A percentile compares a stretch with the other conserved stretches of the same genome.
phyloP scores from a whole-genome alignment of 2,329 filamentous ascomycete genomes.

The Colletotrichum sp. region DNA sequence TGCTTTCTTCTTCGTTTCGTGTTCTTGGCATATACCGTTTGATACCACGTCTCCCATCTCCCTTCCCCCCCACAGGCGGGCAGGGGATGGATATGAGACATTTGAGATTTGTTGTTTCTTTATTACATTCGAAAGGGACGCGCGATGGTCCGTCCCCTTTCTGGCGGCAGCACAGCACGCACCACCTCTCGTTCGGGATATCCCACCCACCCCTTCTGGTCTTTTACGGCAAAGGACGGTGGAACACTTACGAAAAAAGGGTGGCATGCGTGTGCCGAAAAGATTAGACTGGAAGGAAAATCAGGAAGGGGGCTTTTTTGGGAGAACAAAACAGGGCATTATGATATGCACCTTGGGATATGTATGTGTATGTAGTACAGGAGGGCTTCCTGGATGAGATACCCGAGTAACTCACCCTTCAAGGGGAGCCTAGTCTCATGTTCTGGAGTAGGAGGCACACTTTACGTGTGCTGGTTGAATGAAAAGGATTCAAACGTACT shows the following conservation, averaged over 20 bases:
- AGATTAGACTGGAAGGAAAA: not conserved
- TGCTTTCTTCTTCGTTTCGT: slow-evolving; percentile 15
- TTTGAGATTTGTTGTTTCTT: slow-evolving; percentile 1
- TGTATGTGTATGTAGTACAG: slow-evolving; percentile 10
- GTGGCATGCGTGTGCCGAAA: not conserved
- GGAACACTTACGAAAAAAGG: not conserved
- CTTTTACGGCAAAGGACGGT: not conserved
- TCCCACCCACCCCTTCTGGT: not conserved
- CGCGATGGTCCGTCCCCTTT: not conserved
- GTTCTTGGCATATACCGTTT: slow-evolving; percentile 19
- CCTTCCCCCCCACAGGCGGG: not conserved
- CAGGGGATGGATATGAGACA: not conserved
- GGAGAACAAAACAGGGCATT: not conserved
- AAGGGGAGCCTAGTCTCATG: not conserved
- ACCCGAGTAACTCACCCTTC: slow-evolving; percentile 7
- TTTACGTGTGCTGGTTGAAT: not conserved
- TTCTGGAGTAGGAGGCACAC: not conserved
- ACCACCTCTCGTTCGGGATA: not conserved
- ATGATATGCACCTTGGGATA: not conserved
- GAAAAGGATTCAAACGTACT: not conserved
- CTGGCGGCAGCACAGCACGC: slow-evolving; percentile 6
- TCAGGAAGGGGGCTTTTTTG: not conserved
- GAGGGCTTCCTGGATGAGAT: slow-evolving; percentile 16
- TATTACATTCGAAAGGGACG: not conserved
- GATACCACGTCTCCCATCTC: slow-evolving; percentile 10